These are phyloP conservation scores for Lasiodiplodia sp. DNA, from an alignment of 2,329 filamentous ascomycete genomes.

Conservation along the genomic window DNA sequence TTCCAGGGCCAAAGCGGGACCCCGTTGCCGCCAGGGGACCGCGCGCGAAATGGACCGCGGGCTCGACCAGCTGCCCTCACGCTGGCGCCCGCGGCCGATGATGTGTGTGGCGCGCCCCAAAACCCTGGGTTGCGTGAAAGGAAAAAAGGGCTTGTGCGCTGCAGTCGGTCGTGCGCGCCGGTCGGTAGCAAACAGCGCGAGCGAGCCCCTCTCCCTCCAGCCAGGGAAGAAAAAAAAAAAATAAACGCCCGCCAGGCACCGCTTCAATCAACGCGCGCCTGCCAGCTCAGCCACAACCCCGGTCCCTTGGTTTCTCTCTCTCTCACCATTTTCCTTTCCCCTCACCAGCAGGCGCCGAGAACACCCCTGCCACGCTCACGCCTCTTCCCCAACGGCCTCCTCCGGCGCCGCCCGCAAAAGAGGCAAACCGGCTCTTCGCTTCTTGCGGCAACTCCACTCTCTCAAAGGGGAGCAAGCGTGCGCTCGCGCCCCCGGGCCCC, in stretches of 20 bases:
- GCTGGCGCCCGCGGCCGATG: slow-evolving; percentile 7
- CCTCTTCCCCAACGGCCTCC: not conserved
- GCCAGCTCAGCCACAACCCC: not conserved
- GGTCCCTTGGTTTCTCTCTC: not conserved
- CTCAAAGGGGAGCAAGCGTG: not conserved
- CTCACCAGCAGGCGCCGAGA: not conserved
- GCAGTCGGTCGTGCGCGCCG: not conserved
- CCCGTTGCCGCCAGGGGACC: slow-evolving; percentile 1
- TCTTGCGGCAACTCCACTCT: not conserved
- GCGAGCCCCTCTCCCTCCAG: not conserved
- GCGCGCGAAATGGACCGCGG: slow-evolving; percentile 15
- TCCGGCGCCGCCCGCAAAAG: not conserved
- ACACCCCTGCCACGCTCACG: not conserved
- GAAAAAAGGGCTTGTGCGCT: slow-evolving; percentile 8
- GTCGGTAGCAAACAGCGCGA: not conserved
- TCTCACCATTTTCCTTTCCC: not conserved
- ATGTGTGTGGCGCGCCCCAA: slow-evolving; percentile 17
- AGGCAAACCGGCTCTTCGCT: slow-evolving; percentile 13
- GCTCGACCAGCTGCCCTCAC: slow-evolving; percentile 1
- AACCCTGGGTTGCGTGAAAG: slow-evolving; percentile 5
- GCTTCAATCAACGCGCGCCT: not conserved
- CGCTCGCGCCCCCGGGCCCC: not conserved
- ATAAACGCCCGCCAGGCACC: not conserved
- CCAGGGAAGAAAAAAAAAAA: not conserved
- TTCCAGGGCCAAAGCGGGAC: slow-evolving; percentile 10